phyloP scores from a whole-genome alignment of 176 grass and related monocot genomes.

The Tillandsia fasciculata region DNA sequence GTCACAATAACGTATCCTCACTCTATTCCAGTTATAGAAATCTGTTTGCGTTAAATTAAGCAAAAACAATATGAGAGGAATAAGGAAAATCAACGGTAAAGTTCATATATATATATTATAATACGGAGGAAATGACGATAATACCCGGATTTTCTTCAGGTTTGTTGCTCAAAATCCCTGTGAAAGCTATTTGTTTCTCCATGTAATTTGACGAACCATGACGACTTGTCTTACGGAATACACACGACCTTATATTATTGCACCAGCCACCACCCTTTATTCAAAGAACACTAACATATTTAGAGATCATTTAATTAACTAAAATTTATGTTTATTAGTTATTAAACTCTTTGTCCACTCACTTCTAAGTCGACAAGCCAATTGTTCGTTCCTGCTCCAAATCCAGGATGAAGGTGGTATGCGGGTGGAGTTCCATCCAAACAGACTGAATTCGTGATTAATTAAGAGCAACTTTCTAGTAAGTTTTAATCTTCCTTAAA shows the following conservation, averaged over 20 bases:
- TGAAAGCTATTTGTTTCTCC: slow-evolving; percentile 51
- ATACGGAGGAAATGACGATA: neutral
- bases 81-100: neutral
- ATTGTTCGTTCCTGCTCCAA: slow-evolving; percentile 40
- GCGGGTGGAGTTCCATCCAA: slow-evolving; percentile 69
- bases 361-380: slow-evolving; percentile 87
- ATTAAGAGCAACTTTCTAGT: neutral
- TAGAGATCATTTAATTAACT: neutral
- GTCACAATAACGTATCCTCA: slow-evolving; percentile 78
- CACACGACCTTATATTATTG: slow-evolving; percentile 49
- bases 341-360: neutral
- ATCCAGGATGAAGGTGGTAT: slow-evolving; percentile 56
- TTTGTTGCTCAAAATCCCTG: slow-evolving; percentile 55
- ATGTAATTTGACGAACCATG: slow-evolving; percentile 64
- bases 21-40: slow-evolving; percentile 94
- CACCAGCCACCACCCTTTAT: slow-evolving; percentile 80
- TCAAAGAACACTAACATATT: neutral
- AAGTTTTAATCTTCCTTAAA: neutral
- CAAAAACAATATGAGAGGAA: slow-evolving; percentile 1
- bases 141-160: slow-evolving; percentile 57
- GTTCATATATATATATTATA: neutral
- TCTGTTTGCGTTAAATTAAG: slow-evolving; percentile 25
- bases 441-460: slow-evolving; percentile 42
- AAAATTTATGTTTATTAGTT: neutral
- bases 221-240: slow-evolving; percentile 30